Evolutionary conservation across 139 green algal genomes (phyloP), one percentile per base, ranked within the genome.

Genomic region (Dunaliella primolecta): DNA sequence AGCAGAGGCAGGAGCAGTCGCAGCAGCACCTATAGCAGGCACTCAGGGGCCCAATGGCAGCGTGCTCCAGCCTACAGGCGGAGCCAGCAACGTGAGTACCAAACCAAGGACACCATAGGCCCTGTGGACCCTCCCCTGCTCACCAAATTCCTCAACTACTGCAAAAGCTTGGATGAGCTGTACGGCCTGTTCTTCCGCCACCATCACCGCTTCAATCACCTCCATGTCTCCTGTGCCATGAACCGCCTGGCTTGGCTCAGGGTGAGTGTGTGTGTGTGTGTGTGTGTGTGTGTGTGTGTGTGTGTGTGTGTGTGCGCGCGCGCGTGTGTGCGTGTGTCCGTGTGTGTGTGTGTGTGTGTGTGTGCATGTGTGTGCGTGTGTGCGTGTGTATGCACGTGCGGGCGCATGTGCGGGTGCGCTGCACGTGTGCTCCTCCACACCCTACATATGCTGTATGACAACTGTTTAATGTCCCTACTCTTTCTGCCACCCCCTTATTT

Each of bases 251-350:
- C 74, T 31, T 80, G 30, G 74, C 74, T 80, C 11, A 7, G 74
- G 30, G 31, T 80, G 74, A 80, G 31, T 80, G 74, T 37, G 20
- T 20, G 31, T 37, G 46, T 15, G 46, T 64, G 46, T 25, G 34
- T 74, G 81, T n/a, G n/a, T 31, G 29, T 23, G 81, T 27, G 21
- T 79, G 72, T 79, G n/a, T 79, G n/a, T 79, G n/a, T 79, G 30
- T 79, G 77, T 82, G 77, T 82, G 77, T 82, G 77, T 82, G 77
- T 82, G 77, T 82, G 77, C 27, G 33, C 46, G 77, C 11, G 32
- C 31, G 25, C 31, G 75, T 82, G 77, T 34, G 33, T 82, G 77
- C 11, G 32, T 80, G 25, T 80, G 75, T 80, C 24, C 31, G 75
- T 80, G 75, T 80, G 75, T 32, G 31, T 33, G n/a, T 82, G 77